Percentiles rank a stretch among this genome's conserved stretches.
Evolutionary conservation across 208 protist genomes (phyloP).

Genomic region (Trichomonas vaginalis): DNA sequence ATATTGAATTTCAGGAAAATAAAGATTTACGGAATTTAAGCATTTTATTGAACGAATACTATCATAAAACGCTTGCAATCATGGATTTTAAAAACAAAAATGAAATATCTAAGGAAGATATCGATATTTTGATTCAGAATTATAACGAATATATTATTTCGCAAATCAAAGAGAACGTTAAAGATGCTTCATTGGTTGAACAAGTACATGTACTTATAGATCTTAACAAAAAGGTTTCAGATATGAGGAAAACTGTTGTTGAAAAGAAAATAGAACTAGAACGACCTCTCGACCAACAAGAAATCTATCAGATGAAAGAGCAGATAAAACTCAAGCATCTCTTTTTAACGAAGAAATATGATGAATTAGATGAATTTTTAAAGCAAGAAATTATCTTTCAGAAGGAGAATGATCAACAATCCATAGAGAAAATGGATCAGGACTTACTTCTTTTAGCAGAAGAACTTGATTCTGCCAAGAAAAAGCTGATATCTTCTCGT

Average conservation of each 20-base stretch:
- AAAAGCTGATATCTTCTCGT: not conserved
- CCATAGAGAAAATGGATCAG: not conserved
- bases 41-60: not conserved
- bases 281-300: not conserved
- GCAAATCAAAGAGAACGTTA: not conserved
- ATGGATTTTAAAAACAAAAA: not conserved
- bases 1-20: not conserved
- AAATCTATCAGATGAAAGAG: not conserved
- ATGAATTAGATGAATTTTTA: not conserved
- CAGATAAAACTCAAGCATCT: not conserved
- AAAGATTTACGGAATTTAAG: not conserved
- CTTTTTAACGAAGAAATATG: not conserved
- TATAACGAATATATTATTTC: not conserved
- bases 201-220: not conserved
- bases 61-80: not conserved
- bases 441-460: not conserved
- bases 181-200: not conserved
- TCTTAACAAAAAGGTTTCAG: not conserved
- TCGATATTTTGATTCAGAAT: not conserved
- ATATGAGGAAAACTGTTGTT: not conserved
- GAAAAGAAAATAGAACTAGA: not conserved
- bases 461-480: not conserved
- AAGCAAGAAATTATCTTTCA: not conserved
- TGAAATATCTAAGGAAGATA: not conserved
- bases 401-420: not conserved